Evolutionary conservation across 1,284 basidiomycete species (phyloP).

Genomic region (Rhodotorula sp.): DNA sequence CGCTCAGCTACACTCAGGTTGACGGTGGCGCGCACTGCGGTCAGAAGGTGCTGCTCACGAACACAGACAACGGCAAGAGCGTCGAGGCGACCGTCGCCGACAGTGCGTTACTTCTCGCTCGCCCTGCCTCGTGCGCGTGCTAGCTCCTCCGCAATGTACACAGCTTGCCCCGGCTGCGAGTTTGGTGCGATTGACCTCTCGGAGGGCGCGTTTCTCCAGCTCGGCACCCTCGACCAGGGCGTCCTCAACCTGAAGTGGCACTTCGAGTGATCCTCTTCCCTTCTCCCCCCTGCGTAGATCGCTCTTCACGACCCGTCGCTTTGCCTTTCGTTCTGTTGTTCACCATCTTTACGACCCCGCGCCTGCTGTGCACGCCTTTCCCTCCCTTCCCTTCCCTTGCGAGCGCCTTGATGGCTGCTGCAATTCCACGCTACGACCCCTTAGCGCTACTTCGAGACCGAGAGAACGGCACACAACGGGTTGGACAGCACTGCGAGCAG

Average conservation of each 20-base stretch:
- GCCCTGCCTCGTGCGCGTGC: neutral
- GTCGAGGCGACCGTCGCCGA: constrained; percentile 58
- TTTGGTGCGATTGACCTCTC: constrained; percentile 67
- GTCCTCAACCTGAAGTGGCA: constrained; percentile 54
- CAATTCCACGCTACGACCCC: too few relatives aligned
- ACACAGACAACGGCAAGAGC: constrained; percentile 59
- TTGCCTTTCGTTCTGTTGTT: constrained; percentile 3
- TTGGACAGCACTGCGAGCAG: neutral
- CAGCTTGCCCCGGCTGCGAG: constrained; percentile 21
- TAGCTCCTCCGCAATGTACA: too few relatives aligned
- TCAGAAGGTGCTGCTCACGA: constrained; percentile 63
- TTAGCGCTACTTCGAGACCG: too few relatives aligned
- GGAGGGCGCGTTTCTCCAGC: constrained; percentile 41
- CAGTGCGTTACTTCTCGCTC: neutral
- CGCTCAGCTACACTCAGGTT: constrained; percentile 56
- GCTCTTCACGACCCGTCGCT: neutral
- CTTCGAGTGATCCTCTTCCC: neutral
- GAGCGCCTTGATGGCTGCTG: constrained; percentile 16
- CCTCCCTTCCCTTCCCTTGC: neutral
- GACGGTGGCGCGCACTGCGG: constrained; percentile 64
- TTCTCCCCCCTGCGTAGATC: neutral
- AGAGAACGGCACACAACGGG: neutral
- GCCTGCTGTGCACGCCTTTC: neutral
- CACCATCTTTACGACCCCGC: neutral
- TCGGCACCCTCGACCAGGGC: constrained; percentile 63